These are phyloP conservation scores for Suillus alpinus DNA, from an alignment of 768 basidiomycete genomes.

Conservation along the genomic window DNA sequence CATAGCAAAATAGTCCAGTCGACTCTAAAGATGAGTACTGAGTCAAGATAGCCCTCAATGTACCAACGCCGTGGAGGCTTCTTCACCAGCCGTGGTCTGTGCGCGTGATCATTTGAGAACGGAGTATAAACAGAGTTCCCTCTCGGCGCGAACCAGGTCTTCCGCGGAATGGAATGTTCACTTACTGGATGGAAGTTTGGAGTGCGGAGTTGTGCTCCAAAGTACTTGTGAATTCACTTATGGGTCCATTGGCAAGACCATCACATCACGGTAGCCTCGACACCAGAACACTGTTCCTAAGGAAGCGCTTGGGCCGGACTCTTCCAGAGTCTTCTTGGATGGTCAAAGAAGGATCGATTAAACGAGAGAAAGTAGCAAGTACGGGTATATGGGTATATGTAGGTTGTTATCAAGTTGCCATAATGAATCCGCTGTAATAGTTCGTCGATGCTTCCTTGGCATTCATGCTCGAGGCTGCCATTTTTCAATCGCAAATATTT, in stretches of 20 bases:
- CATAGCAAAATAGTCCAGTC: neutral
- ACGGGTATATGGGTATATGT: neutral
- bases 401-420: neutral
- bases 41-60: neutral
- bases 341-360: neutral
- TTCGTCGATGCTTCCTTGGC: neutral
- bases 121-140: neutral
- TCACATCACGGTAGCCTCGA: too few relatives aligned
- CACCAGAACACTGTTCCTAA: too few relatives aligned
- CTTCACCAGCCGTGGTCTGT: neutral
- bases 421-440: neutral
- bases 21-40: neutral
- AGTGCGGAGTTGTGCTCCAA: neutral
- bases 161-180: neutral
- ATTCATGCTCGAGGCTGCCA: neutral
- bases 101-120: neutral
- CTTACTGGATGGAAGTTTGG: neutral
- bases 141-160: neutral
- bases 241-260: too few relatives aligned
- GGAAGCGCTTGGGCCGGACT: too few relatives aligned
- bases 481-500: slow-evolving; percentile 48
- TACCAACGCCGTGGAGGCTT: neutral
- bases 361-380: neutral
- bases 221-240: neutral
- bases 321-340: too few relatives aligned